A percentile compares a stretch with the other conserved stretches of the same genome.
Conservation (phyloP, 1,284 basidiomycete species). For the Ganoderma resinaceum region DNA sequence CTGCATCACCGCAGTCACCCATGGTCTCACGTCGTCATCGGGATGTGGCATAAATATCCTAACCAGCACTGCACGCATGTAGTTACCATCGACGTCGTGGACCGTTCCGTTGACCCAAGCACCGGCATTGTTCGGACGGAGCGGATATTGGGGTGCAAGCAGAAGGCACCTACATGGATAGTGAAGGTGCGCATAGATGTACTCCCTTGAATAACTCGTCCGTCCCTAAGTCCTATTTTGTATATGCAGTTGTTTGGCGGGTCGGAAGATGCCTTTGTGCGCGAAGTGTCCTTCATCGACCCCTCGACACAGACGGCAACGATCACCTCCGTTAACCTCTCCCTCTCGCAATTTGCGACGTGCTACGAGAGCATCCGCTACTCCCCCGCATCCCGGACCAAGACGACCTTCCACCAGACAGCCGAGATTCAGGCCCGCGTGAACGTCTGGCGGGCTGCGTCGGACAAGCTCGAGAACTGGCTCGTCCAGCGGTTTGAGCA, state of each 20-base stretch:
- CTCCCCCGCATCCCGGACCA: constrained; percentile 63
- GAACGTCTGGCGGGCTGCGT: constrained; percentile 78
- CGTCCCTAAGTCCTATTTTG: neutral
- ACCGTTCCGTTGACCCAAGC: constrained; percentile 81
- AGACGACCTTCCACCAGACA: constrained; percentile 81
- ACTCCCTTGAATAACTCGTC: constrained; percentile 1
- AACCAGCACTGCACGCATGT: constrained; percentile 95
- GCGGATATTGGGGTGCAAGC: constrained; percentile 85
- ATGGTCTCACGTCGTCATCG: constrained; percentile 87
- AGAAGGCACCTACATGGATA: constrained; percentile 85
- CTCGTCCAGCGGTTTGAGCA: constrained; percentile 86
- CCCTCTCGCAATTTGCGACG: constrained; percentile 87
- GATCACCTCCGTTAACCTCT: constrained; percentile 91
- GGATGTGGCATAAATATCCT: constrained; percentile 96
- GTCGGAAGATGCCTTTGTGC: constrained; percentile 91
- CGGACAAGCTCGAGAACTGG: constrained; percentile 84
- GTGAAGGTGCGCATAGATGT: constrained; percentile 68
- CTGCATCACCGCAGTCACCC: constrained; percentile 65
- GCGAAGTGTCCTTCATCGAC: constrained; percentile 93
- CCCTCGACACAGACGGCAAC: constrained; percentile 79
- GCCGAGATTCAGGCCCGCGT: constrained; percentile 85
- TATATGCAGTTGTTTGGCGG: constrained; percentile 79
- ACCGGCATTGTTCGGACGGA: constrained; percentile 92
- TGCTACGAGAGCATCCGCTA: constrained; percentile 93
- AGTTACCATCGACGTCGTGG: constrained; percentile 88